Evolutionary conservation across 768 basidiomycete species (phyloP), one percentile per base, ranked within the genome.

Genomic region (Lyophyllum atratum): DNA sequence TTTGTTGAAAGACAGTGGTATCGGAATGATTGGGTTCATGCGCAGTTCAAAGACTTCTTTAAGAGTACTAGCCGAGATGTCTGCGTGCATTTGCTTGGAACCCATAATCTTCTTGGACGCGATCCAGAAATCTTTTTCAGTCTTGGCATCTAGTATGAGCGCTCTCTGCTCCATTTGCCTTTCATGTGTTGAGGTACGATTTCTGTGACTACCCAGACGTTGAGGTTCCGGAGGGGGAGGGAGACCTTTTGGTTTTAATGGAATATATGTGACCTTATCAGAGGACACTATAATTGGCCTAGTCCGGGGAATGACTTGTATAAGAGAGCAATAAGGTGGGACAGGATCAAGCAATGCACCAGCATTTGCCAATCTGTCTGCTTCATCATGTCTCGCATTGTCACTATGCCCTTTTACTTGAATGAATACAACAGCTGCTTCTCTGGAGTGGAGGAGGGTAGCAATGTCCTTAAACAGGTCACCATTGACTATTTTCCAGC

Each of bases 401-500:
- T 7, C 39, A 28, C 24, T 21, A 12, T 52, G 37, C 1, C 39
- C 39, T 28, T 39, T 39, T 1, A 52, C 26, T 24, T 52, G 50
- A 2, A 29, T n/a, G n/a, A 52, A 28, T 1, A 19, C 28, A 0
- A 66, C 49, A 1, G 59, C 2, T 0, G 59, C 59, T 0, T 24
- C 29, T 1, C 62, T 49, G 0, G 15, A 7, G 26, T 34, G 25
- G 15, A 66, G 51, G 21, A 45, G 49, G 5, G 15, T 26, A 15
- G 33, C 47, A 25, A 66, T 61, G 33, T 58, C 61, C 2, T 37
- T 28, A 7, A 64, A 48, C 1, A 66, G 15, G 29, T 66, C 62
- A 0, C 59, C 59, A 59, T 66, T 63, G 6, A 31, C 42, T 15
- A 55, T 53, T 21, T 52, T 55, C 64, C 64, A 63, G 2, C 61